Percentiles rank a stretch among this genome's conserved stretches.
phyloP scores from a whole-genome alignment of 2,329 filamentous ascomycete genomes.

The Aspergillus candidus region DNA sequence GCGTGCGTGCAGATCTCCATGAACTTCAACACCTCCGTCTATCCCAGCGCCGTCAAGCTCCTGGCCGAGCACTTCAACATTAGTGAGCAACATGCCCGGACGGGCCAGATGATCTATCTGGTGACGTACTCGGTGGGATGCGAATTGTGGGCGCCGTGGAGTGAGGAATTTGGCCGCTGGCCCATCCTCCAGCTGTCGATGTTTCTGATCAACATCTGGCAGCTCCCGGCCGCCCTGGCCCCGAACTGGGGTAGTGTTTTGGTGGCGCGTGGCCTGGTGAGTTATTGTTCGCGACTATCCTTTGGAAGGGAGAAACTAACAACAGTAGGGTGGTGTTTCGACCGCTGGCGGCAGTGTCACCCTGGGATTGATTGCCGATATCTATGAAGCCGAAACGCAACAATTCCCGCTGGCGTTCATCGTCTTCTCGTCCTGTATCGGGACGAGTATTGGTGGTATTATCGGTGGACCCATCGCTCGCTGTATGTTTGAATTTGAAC shows the following conservation, averaged over 20 bases:
- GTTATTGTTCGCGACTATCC: constrained; percentile 4
- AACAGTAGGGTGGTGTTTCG: constrained; percentile 45
- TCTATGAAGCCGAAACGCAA: constrained; percentile 49
- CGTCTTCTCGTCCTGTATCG: constrained; percentile 47
- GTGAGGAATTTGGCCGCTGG: constrained; percentile 70
- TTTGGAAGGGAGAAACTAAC: constrained; percentile 7
- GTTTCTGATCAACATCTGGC: constrained; percentile 68
- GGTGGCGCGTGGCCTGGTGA: constrained; percentile 53
- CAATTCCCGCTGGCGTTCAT: constrained; percentile 53
- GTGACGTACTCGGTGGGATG: constrained; percentile 74
- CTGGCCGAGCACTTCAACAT: constrained; percentile 60
- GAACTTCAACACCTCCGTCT: constrained; percentile 69
- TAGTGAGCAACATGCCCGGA: constrained; percentile 58
- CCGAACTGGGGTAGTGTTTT: constrained; percentile 63
- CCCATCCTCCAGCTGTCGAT: constrained; percentile 65
- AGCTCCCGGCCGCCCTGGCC: constrained; percentile 61
- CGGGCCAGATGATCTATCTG: constrained; percentile 68
- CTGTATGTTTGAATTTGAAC: constrained; percentile 3
- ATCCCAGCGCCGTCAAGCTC: constrained; percentile 59
- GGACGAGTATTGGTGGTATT: constrained; percentile 46
- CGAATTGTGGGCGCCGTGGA: constrained; percentile 79
- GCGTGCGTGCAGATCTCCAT: constrained; percentile 65
- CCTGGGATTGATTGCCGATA: constrained; percentile 53
- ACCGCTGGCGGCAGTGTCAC: constrained; percentile 56
- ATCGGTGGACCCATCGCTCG: constrained; percentile 45